phyloP scores from a whole-genome alignment of 2,329 filamentous ascomycete species.

The Magnaporthales sp. region DNA sequence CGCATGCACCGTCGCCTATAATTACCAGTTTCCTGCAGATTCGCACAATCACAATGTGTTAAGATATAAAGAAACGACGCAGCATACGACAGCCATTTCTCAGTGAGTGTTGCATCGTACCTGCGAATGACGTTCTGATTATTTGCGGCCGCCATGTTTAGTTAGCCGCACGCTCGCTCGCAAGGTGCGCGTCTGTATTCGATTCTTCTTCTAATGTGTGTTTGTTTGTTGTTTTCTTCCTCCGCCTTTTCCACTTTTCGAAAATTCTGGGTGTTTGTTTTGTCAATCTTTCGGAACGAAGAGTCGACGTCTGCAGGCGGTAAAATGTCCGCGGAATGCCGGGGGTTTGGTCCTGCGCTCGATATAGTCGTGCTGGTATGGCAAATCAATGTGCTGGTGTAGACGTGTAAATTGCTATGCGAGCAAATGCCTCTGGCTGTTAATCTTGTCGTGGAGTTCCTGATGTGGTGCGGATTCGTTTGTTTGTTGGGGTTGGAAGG shows the following conservation, averaged over 20 bases:
- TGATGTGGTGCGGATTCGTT: not conserved
- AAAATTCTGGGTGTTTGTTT: not conserved
- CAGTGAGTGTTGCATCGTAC: slow-evolving; percentile 13
- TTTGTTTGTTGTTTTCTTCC: too few relatives aligned
- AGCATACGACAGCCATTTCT: not conserved
- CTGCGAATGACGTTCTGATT: slow-evolving; percentile 28
- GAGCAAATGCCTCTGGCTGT: not conserved
- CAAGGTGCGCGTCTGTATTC: not conserved
- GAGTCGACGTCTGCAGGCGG: not conserved
- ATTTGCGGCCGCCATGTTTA: slow-evolving; percentile 23
- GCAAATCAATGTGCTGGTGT: not conserved
- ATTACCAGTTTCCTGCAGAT: slow-evolving; percentile 86
- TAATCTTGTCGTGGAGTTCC: not conserved
- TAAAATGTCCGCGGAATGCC: not conserved
- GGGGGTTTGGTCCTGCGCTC: not conserved
- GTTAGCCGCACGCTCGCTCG: slow-evolving; percentile 6
- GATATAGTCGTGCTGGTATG: not conserved
- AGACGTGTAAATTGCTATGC: not conserved
- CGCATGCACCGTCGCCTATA: slow-evolving; percentile 93
- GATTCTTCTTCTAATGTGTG: not conserved
- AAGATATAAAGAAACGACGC: not conserved
- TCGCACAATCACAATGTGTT: not conserved
- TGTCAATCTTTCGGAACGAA: not conserved
- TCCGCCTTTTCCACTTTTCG: not conserved
- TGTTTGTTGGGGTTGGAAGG: not conserved